phyloP scores from a whole-genome alignment of 441 rosid genomes.

The Populus hybrid region DNA sequence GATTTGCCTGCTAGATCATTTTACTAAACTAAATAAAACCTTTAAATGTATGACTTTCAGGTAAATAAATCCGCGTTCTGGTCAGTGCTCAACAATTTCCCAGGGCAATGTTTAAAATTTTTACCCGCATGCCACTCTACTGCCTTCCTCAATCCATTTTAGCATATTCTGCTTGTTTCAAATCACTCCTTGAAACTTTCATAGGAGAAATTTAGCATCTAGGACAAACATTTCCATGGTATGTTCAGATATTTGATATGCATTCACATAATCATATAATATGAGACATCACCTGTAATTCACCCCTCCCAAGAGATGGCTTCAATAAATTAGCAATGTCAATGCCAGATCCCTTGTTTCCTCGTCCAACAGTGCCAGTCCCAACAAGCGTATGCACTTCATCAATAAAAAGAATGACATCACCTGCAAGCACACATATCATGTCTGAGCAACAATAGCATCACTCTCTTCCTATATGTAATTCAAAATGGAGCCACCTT shows the following conservation, averaged over 20 bases:
- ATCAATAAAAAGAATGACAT: conserved; percentile 86
- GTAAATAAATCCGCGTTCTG: background rate
- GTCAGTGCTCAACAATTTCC: background rate
- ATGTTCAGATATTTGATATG: background rate
- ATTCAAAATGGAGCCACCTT: conserved; percentile 64
- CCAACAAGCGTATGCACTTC: conserved; percentile 98
- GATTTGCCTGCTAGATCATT: background rate
- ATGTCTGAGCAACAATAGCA: conserved; percentile 19
- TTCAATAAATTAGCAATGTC: conserved; percentile 95
- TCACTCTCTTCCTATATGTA: conserved; percentile 9
- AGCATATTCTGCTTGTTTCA: background rate
- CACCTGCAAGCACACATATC: conserved; percentile 49
- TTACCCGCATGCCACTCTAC: background rate
- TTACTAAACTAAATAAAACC: background rate
- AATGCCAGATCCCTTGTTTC: conserved; percentile 90
- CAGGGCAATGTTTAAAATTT: background rate
- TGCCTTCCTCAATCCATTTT: background rate
- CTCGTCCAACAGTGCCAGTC: conserved; percentile 87
- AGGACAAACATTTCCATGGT: background rate
- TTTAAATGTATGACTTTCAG: background rate
- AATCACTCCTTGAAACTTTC: background rate
- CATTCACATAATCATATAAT: background rate
- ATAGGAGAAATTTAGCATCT: background rate
- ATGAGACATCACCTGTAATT: conserved; percentile 67
- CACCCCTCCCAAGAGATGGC: conserved; percentile 98